phyloP scores from a whole-genome alignment of 2,329 filamentous ascomycete genomes.

The Fusarium acutatum region DNA sequence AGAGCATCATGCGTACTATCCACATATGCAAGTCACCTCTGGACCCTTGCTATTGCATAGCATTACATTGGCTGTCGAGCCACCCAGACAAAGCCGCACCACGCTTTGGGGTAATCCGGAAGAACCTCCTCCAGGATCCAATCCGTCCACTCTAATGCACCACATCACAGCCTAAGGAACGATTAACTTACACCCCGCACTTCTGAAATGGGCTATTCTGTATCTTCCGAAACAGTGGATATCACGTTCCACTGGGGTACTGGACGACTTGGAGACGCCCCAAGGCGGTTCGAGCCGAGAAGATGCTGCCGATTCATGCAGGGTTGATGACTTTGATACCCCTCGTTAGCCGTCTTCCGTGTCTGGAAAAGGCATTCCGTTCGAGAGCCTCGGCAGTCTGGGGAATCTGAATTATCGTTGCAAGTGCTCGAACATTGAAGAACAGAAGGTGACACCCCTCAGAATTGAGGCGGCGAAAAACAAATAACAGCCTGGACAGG shows the following conservation, averaged over 20 bases:
- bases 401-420: background rate
- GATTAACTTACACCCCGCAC: conserved; percentile 28
- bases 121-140: conserved; percentile 34
- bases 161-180: background rate
- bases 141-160: conserved; percentile 20
- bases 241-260: conserved; percentile 20
- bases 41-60: conserved; percentile 7
- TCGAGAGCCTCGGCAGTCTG: conserved; percentile 1
- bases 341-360: conserved; percentile 7
- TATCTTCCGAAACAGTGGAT: conserved; percentile 19
- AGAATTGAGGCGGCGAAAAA: background rate
- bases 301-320: conserved; percentile 10
- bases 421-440: background rate
- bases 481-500: background rate
- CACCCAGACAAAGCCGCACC: conserved; percentile 6
- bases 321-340: background rate
- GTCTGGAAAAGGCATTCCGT: conserved; percentile 5
- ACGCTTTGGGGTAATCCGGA: conserved; percentile 40
- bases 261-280: conserved; percentile 15
- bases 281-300: conserved; percentile 37
- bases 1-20: conserved; percentile 4
- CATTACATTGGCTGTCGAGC: conserved; percentile 23
- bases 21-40: conserved; percentile 6
- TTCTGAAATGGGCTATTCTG: conserved; percentile 9
- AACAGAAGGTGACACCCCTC: background rate